Evolutionary conservation across 1,284 basidiomycete genomes (phyloP).

Genomic region (Irpex sp.): DNA sequence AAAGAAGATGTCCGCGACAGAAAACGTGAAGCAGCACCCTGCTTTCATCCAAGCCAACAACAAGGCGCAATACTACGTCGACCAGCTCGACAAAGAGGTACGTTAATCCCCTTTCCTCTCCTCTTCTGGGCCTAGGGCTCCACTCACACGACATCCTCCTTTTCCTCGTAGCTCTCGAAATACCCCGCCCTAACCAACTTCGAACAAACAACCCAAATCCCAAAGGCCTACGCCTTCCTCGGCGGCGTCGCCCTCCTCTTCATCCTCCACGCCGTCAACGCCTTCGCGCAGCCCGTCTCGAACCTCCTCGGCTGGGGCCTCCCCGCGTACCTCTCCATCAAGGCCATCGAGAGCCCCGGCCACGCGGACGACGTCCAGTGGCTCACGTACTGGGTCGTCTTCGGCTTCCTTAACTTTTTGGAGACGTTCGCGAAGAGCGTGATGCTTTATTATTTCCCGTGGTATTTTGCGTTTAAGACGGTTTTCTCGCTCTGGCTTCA

Average conservation of each 20-base stretch:
- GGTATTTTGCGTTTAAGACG: conserved; percentile 91
- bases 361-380: conserved; percentile 81
- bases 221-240: conserved; percentile 90
- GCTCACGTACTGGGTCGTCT: conserved; percentile 88
- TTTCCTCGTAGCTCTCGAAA: conserved; percentile 71
- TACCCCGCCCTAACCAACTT: conserved; percentile 83
- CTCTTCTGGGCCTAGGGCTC: not conserved
- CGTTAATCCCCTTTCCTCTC: conserved; percentile 16
- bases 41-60: conserved; percentile 76
- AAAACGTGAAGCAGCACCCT: conserved; percentile 83
- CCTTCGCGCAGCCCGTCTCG: conserved; percentile 77
- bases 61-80: conserved; percentile 73
- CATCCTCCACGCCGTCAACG: conserved; percentile 78
- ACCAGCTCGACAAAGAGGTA: conserved; percentile 94
- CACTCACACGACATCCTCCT: conserved; percentile 19
- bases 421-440: conserved; percentile 73
- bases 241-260: conserved; percentile 64
- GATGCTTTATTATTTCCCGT: conserved; percentile 80
- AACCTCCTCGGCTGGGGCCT: conserved; percentile 84
- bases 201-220: conserved; percentile 88
- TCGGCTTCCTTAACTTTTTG: conserved; percentile 83
- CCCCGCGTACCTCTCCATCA: conserved; percentile 84
- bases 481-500: conserved; percentile 86
- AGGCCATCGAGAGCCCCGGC: conserved; percentile 74
- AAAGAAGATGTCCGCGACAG: conserved; percentile 66